These are phyloP conservation scores for Apiospora pterosperma DNA, from an alignment of 2,329 filamentous ascomycete genomes.

Conservation along the genomic window DNA sequence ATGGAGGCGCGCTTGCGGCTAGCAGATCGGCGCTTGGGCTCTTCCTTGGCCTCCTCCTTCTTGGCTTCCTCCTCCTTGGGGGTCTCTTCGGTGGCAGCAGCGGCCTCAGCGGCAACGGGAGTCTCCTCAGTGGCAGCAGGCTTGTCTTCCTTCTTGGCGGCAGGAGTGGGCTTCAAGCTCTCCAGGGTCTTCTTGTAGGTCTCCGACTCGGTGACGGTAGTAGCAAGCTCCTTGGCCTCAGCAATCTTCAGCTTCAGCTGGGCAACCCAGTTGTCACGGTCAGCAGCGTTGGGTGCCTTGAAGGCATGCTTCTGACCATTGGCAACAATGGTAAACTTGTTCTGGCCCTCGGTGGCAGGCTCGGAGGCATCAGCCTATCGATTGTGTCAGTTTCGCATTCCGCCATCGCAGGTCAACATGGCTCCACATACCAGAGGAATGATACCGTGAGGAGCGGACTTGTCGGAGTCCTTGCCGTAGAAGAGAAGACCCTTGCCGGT, in stretches of 20 bases:
- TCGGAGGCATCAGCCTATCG: conserved; percentile 59
- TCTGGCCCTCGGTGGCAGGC: conserved; percentile 68
- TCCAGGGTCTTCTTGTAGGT: conserved; percentile 84
- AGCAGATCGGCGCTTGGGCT: conserved; percentile 59
- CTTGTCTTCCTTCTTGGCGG: conserved; percentile 42
- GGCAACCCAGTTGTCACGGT: conserved; percentile 90
- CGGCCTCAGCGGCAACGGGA: conserved; percentile 28
- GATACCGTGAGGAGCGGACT: conserved; percentile 74
- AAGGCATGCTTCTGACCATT: conserved; percentile 91
- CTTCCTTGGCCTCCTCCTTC: conserved; percentile 50
- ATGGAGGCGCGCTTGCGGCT: conserved; percentile 65
- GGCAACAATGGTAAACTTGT: conserved; percentile 83
- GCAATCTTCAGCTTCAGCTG: conserved; percentile 78
- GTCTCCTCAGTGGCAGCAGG: conserved; percentile 33
- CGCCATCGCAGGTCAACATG: conserved; percentile 16
- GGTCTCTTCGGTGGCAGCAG: conserved; percentile 22
- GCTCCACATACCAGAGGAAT: conserved; percentile 72
- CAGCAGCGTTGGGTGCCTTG: conserved; percentile 70
- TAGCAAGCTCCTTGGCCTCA: conserved; percentile 79
- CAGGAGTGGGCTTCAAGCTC: conserved; percentile 54
- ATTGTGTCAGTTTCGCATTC: conserved; percentile 12
- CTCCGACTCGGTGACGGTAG: conserved; percentile 72
- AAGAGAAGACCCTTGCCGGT: conserved; percentile 95
- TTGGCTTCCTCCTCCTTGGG: conserved; percentile 32
- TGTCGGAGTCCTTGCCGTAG: conserved; percentile 83